These are phyloP conservation scores for Entonaema liquescens DNA, from an alignment of 495 filamentous ascomycete species.

Conservation along the genomic window DNA sequence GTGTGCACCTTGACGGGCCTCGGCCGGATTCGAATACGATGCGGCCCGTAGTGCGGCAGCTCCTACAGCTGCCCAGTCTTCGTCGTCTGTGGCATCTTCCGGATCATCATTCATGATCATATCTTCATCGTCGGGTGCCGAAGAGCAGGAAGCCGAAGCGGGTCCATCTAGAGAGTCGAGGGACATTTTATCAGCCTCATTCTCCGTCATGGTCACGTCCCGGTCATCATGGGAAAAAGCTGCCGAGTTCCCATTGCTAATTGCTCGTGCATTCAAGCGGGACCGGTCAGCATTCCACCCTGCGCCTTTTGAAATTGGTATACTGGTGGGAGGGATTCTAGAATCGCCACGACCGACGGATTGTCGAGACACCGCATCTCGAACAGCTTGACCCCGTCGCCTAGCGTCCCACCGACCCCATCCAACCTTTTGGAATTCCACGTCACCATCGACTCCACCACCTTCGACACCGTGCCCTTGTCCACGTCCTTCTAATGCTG, in stretches of 20 bases:
- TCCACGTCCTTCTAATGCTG: conserved; percentile 80
- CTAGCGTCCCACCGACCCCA: conserved; percentile 97
- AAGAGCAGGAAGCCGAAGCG: conserved; percentile 75
- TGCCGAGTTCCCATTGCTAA: conserved; percentile 73
- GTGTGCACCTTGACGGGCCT: conserved; percentile 47
- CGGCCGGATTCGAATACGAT: conserved; percentile 60
- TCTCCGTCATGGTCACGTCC: conserved; percentile 76
- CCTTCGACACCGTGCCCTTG: conserved; percentile 62
- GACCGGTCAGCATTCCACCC: conserved; percentile 58
- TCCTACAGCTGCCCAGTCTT: conserved; percentile 94
- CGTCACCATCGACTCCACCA: conserved; percentile 75
- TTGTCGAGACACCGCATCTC: conserved; percentile 49
- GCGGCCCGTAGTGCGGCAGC: conserved; percentile 82
- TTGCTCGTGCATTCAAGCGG: conserved; percentile 59
- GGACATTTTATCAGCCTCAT: conserved; percentile 97
- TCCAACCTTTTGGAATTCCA: conserved; percentile 94
- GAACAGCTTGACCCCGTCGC: conserved; percentile 69
- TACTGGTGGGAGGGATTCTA: conserved; percentile 62
- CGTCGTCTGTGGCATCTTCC: conserved; percentile 92
- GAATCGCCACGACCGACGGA: conserved; percentile 56
- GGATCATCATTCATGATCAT: conserved; percentile 71
- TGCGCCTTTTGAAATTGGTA: conserved; percentile 69
- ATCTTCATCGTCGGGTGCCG: conserved; percentile 76
- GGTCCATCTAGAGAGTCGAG: conserved; percentile 84
- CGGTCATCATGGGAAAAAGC: conserved; percentile 77